Conservation (phyloP, 2,329 filamentous ascomycete species). For the Nothopassalora personata region DNA sequence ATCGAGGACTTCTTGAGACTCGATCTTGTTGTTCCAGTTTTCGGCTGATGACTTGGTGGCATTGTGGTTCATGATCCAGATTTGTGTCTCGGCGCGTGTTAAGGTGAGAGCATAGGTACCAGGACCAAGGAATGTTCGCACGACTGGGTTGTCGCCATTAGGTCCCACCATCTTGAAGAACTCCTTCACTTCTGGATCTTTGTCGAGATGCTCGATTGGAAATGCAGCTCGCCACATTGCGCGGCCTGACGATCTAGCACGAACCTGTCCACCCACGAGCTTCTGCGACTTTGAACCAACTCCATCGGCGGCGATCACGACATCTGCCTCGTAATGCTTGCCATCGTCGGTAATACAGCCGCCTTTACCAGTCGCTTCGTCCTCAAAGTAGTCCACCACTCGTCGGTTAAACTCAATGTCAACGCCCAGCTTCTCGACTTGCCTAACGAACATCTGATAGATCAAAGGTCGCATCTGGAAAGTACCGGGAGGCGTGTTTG, state of each 20-base stretch:
- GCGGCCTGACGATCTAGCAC: constrained; percentile 13
- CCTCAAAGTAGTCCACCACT: constrained; percentile 44
- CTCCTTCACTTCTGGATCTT: constrained; percentile 44
- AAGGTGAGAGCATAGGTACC: constrained; percentile 43
- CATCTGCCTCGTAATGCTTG: constrained; percentile 39
- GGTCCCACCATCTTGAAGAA: constrained; percentile 41
- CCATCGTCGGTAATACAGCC: constrained; percentile 36
- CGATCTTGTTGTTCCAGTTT: constrained; percentile 45
- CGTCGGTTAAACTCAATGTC: constrained; percentile 39
- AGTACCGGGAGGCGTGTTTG: constrained; percentile 14
- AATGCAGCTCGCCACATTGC: constrained; percentile 21
- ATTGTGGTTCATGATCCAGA: constrained; percentile 45
- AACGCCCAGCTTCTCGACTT: constrained; percentile 43
- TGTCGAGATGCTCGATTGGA: constrained; percentile 34
- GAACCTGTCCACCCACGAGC: constrained; percentile 37
- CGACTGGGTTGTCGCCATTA: constrained; percentile 38
- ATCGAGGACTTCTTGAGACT: constrained; percentile 41
- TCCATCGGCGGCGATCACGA: constrained; percentile 34
- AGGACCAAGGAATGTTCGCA: constrained; percentile 42
- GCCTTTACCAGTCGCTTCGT: constrained; percentile 29
- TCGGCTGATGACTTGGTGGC: constrained; percentile 43
- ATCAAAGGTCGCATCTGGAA: constrained; percentile 20
- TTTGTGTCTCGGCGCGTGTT: constrained; percentile 44
- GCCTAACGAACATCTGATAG: constrained; percentile 44
- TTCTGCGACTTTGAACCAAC: constrained; percentile 39